Conservation (phyloP, 1,284 basidiomycete genomes). For the Erythrobasidium hasegawianum region DNA sequence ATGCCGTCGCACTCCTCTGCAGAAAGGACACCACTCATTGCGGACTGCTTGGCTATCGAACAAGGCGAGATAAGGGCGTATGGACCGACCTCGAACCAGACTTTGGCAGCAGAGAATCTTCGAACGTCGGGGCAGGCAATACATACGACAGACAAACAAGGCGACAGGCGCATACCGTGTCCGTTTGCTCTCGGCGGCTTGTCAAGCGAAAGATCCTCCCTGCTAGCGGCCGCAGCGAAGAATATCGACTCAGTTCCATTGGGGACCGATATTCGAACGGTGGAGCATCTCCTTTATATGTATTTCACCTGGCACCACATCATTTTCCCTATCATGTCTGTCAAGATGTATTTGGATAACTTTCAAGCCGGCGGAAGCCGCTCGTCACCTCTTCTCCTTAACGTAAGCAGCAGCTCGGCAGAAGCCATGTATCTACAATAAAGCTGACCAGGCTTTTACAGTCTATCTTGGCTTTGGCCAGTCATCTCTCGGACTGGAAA, state of each 20-base stretch:
- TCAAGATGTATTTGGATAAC: slow-evolving; percentile 15
- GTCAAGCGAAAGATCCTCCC: background rate
- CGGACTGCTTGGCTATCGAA: background rate
- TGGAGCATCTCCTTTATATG: slow-evolving; percentile 20
- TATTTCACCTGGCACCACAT: slow-evolving; percentile 28
- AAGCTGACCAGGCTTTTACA: background rate
- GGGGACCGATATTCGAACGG: slow-evolving; percentile 30
- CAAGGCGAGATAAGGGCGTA: background rate
- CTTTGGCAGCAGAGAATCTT: background rate
- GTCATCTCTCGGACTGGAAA: slow-evolving; percentile 32
- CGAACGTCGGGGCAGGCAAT: background rate
- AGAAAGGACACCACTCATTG: background rate
- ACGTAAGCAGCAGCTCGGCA: slow-evolving; percentile 8
- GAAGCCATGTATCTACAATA: background rate
- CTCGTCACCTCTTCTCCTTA: slow-evolving; percentile 25
- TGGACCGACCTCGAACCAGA: slow-evolving; percentile 3
- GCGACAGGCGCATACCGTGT: background rate
- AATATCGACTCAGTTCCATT: slow-evolving; percentile 18
- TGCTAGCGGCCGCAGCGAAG: slow-evolving; percentile 15
- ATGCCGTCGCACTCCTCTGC: background rate
- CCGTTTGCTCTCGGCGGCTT: background rate
- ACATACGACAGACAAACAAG: background rate
- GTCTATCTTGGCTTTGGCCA: slow-evolving; percentile 22
- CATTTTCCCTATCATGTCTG: slow-evolving; percentile 26
- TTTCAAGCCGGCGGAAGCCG: slow-evolving; percentile 19